Evolutionary conservation across 2,329 filamentous ascomycete genomes (phyloP), one percentile per base, ranked within the genome.

Genomic region (Amauroascus verrucosus): DNA sequence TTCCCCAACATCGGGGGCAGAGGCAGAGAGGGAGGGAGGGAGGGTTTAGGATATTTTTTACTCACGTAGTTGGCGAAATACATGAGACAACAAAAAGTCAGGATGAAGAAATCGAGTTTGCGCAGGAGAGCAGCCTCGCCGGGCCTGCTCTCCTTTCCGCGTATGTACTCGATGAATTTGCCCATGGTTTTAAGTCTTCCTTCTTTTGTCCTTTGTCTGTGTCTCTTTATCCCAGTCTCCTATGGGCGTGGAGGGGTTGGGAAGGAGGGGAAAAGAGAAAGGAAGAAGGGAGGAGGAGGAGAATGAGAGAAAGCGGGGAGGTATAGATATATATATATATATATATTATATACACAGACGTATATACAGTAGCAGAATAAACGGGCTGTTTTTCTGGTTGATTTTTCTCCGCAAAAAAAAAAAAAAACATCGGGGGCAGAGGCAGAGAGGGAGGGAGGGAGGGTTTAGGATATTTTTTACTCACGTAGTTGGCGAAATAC

Each of bases 81-180:
- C 45, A 67, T 71, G 5, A 77, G 60, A 49, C 74, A 76, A 4
- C 65, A 67, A 53, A 70, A 72, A 14, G 62, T 62, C 2, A 71
- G 62, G 60, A 77, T 64, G 54, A 75, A 77, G 61, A 70, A 73
- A 58, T 77, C 75, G 22, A 77, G 66, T 60, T 77, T 77, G 54
- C 72, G 66, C 28, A 76, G 66, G 24, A 78, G 68, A 41, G 48
- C 48, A 33, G 57, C 47, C 49, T 60, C 59, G 3, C 56, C 59
- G 9, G 57, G 59, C 52, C 50, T 53, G 43, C 53, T 44, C 43
- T 56, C 53, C 22, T 50, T 51, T 9, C 55, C 58, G 48, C 58
- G 57, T 32, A 60, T 14, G 37, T 60, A 60, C 24, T 54, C 48
- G 7, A 54, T 30, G 35, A 60, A 60, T 33, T 41, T 51, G 41